Evolutionary conservation across 345 rosid genomes (phyloP).

Genomic region (Camelina hispida): DNA sequence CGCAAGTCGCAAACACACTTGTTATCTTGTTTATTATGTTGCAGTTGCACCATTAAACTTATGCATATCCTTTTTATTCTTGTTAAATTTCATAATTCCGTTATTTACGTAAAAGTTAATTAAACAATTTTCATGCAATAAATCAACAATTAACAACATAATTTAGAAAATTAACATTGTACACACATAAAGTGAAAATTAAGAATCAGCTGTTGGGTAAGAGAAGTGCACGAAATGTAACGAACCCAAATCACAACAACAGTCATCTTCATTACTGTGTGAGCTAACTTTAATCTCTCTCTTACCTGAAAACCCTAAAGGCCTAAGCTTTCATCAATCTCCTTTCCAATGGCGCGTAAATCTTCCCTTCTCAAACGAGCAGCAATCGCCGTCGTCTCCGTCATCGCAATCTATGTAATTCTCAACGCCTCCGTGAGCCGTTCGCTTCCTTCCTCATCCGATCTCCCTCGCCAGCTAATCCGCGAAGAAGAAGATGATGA

Average conservation of each 20-base stretch:
- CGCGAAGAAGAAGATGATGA: conserved; percentile 21
- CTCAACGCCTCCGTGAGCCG: conserved; percentile 66
- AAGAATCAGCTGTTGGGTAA: conserved; percentile 3
- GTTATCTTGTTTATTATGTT: conserved; percentile 18
- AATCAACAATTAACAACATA: not conserved
- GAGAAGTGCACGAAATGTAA: conserved; percentile 6
- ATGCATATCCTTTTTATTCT: not conserved
- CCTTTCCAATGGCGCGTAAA: conserved; percentile 72
- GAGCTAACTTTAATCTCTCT: conserved; percentile 10
- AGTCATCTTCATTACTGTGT: conserved; percentile 25
- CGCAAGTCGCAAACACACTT: conserved; percentile 3
- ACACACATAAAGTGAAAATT: not conserved
- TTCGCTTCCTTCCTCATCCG: conserved; percentile 48
- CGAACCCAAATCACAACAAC: conserved; percentile 11
- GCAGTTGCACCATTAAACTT: conserved; percentile 2
- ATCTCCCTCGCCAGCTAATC: conserved; percentile 37
- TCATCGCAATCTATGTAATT: conserved; percentile 65
- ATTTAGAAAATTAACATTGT: too few species aligned
- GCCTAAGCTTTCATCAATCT: conserved; percentile 30
- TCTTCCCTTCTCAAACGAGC: conserved; percentile 71
- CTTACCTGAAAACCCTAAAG: conserved; percentile 38
- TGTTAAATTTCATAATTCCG: not conserved
- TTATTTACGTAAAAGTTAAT: not conserved
- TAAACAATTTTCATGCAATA: too few species aligned
- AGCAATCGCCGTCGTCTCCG: conserved; percentile 50